Conservation (phyloP, 164 flowering plant species). For the Macadamia tetraphylla region DNA sequence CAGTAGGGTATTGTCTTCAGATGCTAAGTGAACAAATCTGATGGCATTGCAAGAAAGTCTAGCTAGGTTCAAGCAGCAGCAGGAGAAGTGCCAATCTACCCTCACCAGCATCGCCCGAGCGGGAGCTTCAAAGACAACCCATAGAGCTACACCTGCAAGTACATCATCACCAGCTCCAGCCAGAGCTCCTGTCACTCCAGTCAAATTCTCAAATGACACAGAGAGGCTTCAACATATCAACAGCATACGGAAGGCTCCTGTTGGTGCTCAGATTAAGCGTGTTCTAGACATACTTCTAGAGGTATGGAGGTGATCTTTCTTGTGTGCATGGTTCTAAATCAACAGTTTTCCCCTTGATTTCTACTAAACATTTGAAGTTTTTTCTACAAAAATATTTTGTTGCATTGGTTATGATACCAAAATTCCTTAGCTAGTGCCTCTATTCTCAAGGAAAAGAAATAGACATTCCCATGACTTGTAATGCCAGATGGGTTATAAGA, state of each 20-base stretch:
- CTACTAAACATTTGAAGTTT: too few relatives aligned
- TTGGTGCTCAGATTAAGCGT: slow-evolving; percentile 72
- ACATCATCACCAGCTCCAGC: slow-evolving; percentile 5
- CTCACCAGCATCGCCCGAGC: slow-evolving; percentile 39
- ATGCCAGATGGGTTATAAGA: too few relatives aligned
- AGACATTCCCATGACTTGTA: too few relatives aligned
- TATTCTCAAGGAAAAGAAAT: too few relatives aligned
- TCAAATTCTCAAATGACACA: slow-evolving; percentile 34
- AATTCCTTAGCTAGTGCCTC: too few relatives aligned
- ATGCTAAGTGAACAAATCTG: background rate
- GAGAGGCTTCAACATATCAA: slow-evolving; percentile 45
- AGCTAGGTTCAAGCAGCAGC: slow-evolving; percentile 53
- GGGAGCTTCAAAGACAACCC: slow-evolving; percentile 30
- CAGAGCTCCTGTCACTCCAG: slow-evolving; percentile 35
- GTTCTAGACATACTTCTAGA: slow-evolving; percentile 54
- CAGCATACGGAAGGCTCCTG: slow-evolving; percentile 51
- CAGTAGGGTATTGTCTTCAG: too few relatives aligned
- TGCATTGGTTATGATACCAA: too few relatives aligned
- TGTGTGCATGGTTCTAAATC: too few relatives aligned
- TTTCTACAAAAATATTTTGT: too few relatives aligned
- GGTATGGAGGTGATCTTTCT: slow-evolving; percentile 23
- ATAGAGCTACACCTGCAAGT: slow-evolving; percentile 21
- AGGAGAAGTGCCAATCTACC: slow-evolving; percentile 56
- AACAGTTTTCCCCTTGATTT: too few relatives aligned
- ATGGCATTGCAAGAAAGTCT: slow-evolving; percentile 50